Percentiles rank a stretch among this genome's conserved stretches.
phyloP scores from a whole-genome alignment of 345 rosid genomes.

The Boechera divaricarpa region DNA sequence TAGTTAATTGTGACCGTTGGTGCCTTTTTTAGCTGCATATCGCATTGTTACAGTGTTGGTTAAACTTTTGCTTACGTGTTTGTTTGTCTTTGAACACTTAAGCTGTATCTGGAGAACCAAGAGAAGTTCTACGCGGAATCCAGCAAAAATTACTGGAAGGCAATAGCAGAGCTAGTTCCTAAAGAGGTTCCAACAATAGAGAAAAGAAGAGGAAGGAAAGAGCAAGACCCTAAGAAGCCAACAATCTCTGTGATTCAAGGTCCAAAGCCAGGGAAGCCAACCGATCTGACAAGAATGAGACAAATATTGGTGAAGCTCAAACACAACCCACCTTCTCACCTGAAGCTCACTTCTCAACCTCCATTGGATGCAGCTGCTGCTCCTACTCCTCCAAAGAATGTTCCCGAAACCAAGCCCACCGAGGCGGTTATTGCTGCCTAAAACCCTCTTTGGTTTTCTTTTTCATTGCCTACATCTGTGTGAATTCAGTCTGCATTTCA shows the following conservation, averaged over 20 bases:
- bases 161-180: conserved; percentile 79
- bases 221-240: conserved; percentile 71
- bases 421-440: conserved; percentile 57
- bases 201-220: conserved; percentile 71
- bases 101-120: conserved; percentile 57
- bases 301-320: conserved; percentile 71
- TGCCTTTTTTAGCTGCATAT: neutral
- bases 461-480: conserved; percentile 19
- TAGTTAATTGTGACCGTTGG: neutral
- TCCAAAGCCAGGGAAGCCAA: conserved; percentile 83
- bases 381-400: conserved; percentile 40
- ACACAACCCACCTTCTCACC: conserved; percentile 71
- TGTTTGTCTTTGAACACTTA: conserved; percentile 32
- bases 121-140: conserved; percentile 72
- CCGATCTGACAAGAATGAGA: conserved; percentile 80
- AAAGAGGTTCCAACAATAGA: conserved; percentile 73
- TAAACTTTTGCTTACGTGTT: conserved; percentile 18
- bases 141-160: conserved; percentile 80
- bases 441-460: conserved; percentile 1
- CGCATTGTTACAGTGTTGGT: neutral
- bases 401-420: conserved; percentile 41
- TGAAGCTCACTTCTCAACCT: conserved; percentile 58
- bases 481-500: conserved; percentile 19
- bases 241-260: conserved; percentile 62
- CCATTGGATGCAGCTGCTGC: conserved; percentile 33